Base-by-base conservation (phyloP, 2,329 filamentous ascomycete genomes). In the Endocalyx cinctus region DNA sequence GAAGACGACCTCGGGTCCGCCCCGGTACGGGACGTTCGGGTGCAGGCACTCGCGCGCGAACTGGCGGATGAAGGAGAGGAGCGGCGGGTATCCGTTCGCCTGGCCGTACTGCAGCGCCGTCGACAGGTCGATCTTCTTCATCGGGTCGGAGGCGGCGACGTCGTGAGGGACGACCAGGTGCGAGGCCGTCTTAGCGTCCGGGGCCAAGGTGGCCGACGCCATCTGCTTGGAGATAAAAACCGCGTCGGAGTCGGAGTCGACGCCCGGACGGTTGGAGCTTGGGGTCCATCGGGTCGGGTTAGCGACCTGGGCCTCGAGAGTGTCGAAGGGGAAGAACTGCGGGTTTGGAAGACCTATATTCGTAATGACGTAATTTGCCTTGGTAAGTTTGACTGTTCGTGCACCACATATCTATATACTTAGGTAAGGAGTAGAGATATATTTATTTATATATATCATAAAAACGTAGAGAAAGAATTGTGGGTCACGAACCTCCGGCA, bases 301-400 rank as follows among this genome's bases (percentile, higher is more conserved):
- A 19, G 87, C 86, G 41, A 83, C 77, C 45, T 83, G 79, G 25
- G 88, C 86, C 61, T 94, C 87, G 42, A 96, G 77, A 1, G 87
- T 92, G 51, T 96, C 88, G 60, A 84, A 95, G 7, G 89, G 89
- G 54, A 96, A 96, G 63, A 87, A 87, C 37, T 74, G 74, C 25
- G 82, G 70, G 59, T 92, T 82, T 12, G 89, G 89, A 15, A 94
- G 74, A 39, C 87, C 86, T 89, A 43, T 26, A 14, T 13, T 26
- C 6, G 25, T 12, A n/a, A 26, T 26, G 25, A 27, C 17, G 17
- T 27, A 16, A 27, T 15, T 13, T 10, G 22, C 8, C 10, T n/a
- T n/a, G n/a, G n/a, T n/a, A 23, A 34, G 22, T 12, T 27, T 37
- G 12, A 35, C 36, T 11, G 16, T 17, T 10, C 13, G 31, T 27